Conservation (phyloP, 2,329 filamentous ascomycete species). For the Cladosporium sp. region DNA sequence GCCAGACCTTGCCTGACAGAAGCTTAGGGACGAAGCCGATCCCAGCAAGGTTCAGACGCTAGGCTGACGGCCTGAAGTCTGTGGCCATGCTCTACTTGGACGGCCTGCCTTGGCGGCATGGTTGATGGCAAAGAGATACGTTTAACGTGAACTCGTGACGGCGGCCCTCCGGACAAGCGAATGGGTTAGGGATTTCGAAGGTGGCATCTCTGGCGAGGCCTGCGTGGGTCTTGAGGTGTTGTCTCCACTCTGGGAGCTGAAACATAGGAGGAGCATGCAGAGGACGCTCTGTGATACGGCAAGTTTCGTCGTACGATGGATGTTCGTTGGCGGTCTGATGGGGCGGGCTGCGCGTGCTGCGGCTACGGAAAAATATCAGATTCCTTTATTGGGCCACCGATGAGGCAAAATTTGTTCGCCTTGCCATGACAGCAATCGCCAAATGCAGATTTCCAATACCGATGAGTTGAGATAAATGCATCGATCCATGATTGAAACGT, state of each 20-base stretch:
- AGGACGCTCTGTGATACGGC: constrained; percentile 4
- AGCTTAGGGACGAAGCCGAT: constrained; percentile 8
- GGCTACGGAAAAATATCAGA: not conserved
- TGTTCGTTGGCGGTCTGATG: not conserved
- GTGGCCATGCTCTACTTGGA: constrained; percentile 14
- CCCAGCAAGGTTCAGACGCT: constrained; percentile 9
- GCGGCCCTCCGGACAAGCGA: not conserved
- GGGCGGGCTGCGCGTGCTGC: not conserved
- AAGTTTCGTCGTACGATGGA: not conserved
- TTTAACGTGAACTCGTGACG: not conserved
- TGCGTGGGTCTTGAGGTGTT: not conserved
- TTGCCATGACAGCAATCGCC: not conserved
- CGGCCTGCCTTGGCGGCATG: constrained; percentile 16
- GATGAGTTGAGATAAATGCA: not conserved
- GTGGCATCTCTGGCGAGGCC: not conserved
- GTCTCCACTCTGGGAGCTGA: not conserved
- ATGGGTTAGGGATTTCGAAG: not conserved
- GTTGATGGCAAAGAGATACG: not conserved
- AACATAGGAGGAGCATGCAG: not conserved
- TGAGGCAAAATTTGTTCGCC: not conserved
- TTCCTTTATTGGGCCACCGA: not conserved
- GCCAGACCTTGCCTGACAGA: not conserved
- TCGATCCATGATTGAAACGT: not conserved
- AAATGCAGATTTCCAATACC: not conserved
- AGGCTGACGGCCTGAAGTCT: constrained; percentile 2